Evolutionary conservation across 2,329 filamentous ascomycete species (phyloP).

Genomic region (Aspergillus pseudoterreus): DNA sequence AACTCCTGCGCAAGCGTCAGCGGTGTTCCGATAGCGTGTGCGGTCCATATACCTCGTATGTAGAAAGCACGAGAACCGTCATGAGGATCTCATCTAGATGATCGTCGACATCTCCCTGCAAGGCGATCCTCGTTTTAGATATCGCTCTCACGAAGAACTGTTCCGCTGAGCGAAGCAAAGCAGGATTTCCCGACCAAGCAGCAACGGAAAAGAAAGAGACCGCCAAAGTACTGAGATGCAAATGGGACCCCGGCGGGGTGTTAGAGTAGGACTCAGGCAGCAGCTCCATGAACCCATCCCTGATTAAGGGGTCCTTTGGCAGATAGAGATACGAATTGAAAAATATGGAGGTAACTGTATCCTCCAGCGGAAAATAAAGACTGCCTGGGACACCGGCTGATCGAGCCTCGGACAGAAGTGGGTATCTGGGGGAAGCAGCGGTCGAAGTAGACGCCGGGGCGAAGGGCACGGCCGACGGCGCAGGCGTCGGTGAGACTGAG

Average conservation of each 20-base stretch:
- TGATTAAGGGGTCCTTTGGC: slow-evolving; percentile 22
- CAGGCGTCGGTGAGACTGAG: not conserved
- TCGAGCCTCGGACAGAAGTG: not conserved
- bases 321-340: slow-evolving; percentile 29
- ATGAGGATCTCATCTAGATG: slow-evolving; percentile 22
- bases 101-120: slow-evolving; percentile 15
- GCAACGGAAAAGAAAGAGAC: slow-evolving; percentile 27
- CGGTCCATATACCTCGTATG: slow-evolving; percentile 20
- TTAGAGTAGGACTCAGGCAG: slow-evolving; percentile 21
- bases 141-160: slow-evolving; percentile 22
- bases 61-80: slow-evolving; percentile 23
- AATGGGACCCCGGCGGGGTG: slow-evolving; percentile 15
- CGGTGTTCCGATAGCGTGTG: not conserved
- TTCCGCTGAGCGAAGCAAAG: slow-evolving; percentile 19
- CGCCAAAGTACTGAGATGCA: slow-evolving; percentile 22
- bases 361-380: slow-evolving; percentile 21
- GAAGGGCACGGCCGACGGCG: not conserved
- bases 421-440: not conserved
- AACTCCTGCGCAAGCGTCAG: slow-evolving; percentile 20
- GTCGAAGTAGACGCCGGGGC: not conserved
- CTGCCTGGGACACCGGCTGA: slow-evolving; percentile 8
- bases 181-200: slow-evolving; percentile 25
- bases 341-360: slow-evolving; percentile 24
- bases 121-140: slow-evolving; percentile 19
- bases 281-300: slow-evolving; percentile 26